Base-by-base conservation (phyloP, 2,329 filamentous ascomycete genomes). In the Colletotrichum abscissum region DNA sequence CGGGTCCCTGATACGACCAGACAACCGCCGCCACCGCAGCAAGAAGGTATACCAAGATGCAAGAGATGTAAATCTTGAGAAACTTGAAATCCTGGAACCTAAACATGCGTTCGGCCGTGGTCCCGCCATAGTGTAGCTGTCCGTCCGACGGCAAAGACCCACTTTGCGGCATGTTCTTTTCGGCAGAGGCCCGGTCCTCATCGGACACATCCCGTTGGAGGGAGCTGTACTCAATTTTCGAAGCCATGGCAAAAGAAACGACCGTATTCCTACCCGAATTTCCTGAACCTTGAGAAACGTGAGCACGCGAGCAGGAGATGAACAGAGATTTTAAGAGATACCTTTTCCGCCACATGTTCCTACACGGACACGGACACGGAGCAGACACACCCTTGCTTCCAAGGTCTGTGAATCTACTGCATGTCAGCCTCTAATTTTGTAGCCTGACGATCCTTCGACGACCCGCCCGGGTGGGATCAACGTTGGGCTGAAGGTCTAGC, bases 41-140 rank as follows among this genome's bases (percentile, higher is more conserved):
- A n/a, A 42, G n/a, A 12, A 65, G 12, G 30, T 67, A 71, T 2
- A 67, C 1, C 5, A n/a, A 42, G 54, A 71, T 67, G 6, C 68
- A 71, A 9, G 26, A 30, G 33, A 71, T 66, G 14, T 67, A 71
- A 9, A 56, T 55, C 26, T 71, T 59, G 16, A 71, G 24, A 6
- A 62, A 60, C 4, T 55, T 71, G 46, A 71, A 71, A 26, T 67
- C 68, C 0, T 30, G 30, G 46, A 71, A 67, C 46, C 28, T 24
- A 42, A 71, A 71, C 63, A 71, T 71, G 19, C 67, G 62, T 24
- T 70, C 62, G 28, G 67, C 60, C 28, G 67, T 70, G 4, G 62
- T 57, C 12, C 67, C 54, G 3, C 60, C 26, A 55, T 58, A 57
- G 12, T 22, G 60, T 19, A 46, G 54, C 1, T 55, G 67, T 9